Evolutionary conservation across 2,329 filamentous ascomycete genomes (phyloP), one percentile per base, ranked within the genome.

Genomic region (Meredithiella fracta): DNA sequence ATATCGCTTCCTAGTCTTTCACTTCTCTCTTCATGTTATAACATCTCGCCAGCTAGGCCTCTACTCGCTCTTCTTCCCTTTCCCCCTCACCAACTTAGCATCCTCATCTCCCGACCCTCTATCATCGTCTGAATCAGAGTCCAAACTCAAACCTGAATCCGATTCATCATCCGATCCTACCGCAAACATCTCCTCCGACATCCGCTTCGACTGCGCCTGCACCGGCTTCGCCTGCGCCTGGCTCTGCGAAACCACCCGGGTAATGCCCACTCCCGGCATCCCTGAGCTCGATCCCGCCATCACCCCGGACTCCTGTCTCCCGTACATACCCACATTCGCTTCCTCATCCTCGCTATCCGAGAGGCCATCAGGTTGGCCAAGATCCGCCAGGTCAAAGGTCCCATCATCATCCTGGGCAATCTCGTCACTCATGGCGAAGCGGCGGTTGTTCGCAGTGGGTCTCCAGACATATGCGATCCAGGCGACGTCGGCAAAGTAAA

Each of bases 381-480:
- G 85, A 57, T 92, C 92, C 51, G 86, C 86, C 66, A 98, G 94
- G 66, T 97, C 92, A 67, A 98, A 98, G 49, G 75, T 79, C 37
- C 92, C 92, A 65, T 97, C 91, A 63, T 98, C 92, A 64, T 98
- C 92, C 77, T 97, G 92, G 2, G 92, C 91, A 65, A 98, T 84
- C 79, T 98, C 92, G 65, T 98, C 92, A 71, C 87, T 94, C 92
- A 98, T 98, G 60, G 92, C 92, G 64, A 98, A 98, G 57, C 92
- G 81, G 63, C 90, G 80, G 71, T 98, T 98, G 70, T 98, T 97
- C 54, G 86, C 89, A 22, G 91, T 97, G 5, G 92, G 92, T 51
- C 92, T 78, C 92, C 92, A 98, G 54, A 98, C 76, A 68, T 97
- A 98, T 22, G 92, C 89, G 61, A 98, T 79, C 69, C 91, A 96